Evolutionary conservation across 495 filamentous ascomycete genomes (phyloP).

Genomic region (Penicillium odoratum): DNA sequence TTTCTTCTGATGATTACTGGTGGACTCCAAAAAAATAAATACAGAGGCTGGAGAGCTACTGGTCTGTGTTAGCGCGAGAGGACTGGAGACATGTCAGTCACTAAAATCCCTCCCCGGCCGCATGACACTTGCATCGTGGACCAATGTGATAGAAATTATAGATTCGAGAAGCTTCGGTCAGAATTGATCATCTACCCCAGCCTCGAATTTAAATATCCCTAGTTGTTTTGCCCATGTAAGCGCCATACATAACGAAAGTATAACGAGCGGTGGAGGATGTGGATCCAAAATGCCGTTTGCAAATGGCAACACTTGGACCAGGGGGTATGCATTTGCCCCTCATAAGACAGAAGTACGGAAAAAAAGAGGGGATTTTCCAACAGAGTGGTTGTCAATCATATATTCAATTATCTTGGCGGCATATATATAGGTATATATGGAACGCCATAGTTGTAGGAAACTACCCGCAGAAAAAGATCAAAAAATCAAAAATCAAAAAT

Average conservation of each 20-base stretch:
- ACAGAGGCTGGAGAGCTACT: constrained; percentile 36
- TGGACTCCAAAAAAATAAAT: constrained; percentile 15
- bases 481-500: constrained; percentile 1
- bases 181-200: constrained; percentile 1
- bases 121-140: constrained; percentile 6
- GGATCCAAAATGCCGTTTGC: constrained; percentile 34
- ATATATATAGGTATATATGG: neutral
- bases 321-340: neutral
- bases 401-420: neutral
- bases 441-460: neutral
- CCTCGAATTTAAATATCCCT: neutral
- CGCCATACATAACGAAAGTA: constrained; percentile 1
- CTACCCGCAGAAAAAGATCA: neutral
- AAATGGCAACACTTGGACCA: constrained; percentile 9
- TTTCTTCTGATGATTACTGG: constrained; percentile 22
- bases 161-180: constrained; percentile 23
- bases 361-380: constrained; percentile 3
- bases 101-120: constrained; percentile 9
- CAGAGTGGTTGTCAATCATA: neutral
- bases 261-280: constrained; percentile 27
- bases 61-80: constrained; percentile 39
- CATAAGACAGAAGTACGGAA: neutral
- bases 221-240: neutral
- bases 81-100: constrained; percentile 27
- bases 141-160: neutral